Conservation (phyloP, 305 asterid species). For the Rubia balearica region DNA sequence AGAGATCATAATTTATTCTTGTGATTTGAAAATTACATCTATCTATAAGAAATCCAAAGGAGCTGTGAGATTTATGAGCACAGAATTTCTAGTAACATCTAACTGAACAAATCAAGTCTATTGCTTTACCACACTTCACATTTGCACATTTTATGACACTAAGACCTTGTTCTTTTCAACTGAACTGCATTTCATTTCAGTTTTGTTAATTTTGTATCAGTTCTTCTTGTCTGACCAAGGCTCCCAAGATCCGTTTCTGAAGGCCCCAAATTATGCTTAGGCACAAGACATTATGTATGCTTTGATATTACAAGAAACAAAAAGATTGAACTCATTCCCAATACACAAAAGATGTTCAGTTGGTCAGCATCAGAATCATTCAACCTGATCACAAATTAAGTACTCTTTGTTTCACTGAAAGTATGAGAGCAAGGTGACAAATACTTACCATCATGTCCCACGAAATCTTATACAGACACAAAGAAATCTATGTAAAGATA, state of each 20-base stretch:
- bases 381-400: conserved; percentile 8
- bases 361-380: conserved; percentile 20
- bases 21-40: neutral
- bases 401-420: conserved; percentile 18
- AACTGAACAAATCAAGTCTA: neutral
- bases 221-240: too few relatives aligned
- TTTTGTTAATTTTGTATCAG: neutral
- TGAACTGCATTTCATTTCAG: too few relatives aligned
- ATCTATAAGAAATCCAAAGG: neutral
- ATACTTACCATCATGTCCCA: conserved; percentile 42
- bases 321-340: conserved; percentile 9
- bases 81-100: neutral
- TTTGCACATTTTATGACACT: too few relatives aligned
- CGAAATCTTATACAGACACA: conserved; percentile 42
- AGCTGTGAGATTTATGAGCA: neutral
- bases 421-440: conserved; percentile 31
- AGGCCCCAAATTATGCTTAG: neutral
- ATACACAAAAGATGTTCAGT: conserved; percentile 8
- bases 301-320: neutral
- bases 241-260: too few relatives aligned
- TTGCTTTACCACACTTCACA: too few relatives aligned
- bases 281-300: neutral
- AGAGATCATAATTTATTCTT: neutral
- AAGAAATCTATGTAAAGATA: conserved; percentile 48
- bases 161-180: neutral